Evolutionary conservation across 2,329 filamentous ascomycete species (phyloP), one percentile per base, ranked within the genome.

Genomic region (Cryphonectria naterciae): DNA sequence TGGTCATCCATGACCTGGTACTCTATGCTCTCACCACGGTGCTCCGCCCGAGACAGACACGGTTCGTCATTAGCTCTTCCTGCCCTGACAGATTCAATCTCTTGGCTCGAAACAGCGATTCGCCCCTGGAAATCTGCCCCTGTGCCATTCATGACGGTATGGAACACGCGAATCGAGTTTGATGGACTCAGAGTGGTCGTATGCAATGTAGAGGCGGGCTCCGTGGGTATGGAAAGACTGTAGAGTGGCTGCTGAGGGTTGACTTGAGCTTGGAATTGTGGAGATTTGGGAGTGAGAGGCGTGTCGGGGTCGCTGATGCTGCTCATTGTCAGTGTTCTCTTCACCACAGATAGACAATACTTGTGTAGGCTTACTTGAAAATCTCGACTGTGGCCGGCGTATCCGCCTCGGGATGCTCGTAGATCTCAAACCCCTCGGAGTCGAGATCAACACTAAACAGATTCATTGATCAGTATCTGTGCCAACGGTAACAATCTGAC

Each of bases 321-420:
- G 41, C 52, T 60, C 35, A 17, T 15, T 15, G 8, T 64, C 63
- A 65, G 67, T 11, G 54, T 6, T 17, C 35, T 19, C 15, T 43
- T 37, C 4, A 28, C 25, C 15, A 17, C 35, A 13, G 19, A 32
- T 49, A 25, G 25, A 6, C 32, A 54, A 3, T 10, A 32, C 2
- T 62, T 22, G 32, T 22, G 28, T 17, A 25, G 46, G 19, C 56
- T 46, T 32, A 71, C 67, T 71, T 69, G 28, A 39, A 28, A 32
- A 71, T 69, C 62, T 71, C 67, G 17, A 37, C 35, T n/a, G 70
- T 66, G 35, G n/a, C 46, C 32, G 66, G 70, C 13, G 69, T 68
- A 19, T 52, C 32, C 15, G 61, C 56, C 6, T 66, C 41, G 22
- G 58, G 32, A 13, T 43, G 37, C 22, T 54, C n/a, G 17, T 56